Evolutionary conservation across 169 alveolate species (phyloP), one percentile per base, ranked within the genome.

Genomic region (Eimeria falciformis): DNA sequence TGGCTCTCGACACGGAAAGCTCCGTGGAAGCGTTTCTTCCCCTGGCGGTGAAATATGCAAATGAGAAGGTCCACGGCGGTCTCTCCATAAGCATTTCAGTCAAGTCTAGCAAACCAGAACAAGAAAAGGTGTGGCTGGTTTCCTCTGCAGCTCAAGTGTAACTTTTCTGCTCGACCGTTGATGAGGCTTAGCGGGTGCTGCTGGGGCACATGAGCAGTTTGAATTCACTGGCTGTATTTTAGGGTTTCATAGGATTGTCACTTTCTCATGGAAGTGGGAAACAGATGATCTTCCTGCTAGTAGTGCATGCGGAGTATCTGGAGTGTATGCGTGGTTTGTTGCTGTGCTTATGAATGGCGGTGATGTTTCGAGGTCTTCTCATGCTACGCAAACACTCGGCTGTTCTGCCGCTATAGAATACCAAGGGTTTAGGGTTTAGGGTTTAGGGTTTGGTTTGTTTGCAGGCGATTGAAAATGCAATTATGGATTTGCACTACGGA

Each of bases 1-100:
- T 91, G 46, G 46, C 91, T 2, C 73, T 91, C 18, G 94, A 91
- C 68, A 91, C 94, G 43, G 92, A 91, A 4, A 46, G 33, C n/a
- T 23, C 83, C 21, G 29, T 82, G 0, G 85, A 43, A n/a, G 92
- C 69, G 1, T 91, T 91, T 29, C 78, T 91, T 33, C 94, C 91
- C 18, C 77, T 5, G 17, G 94, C 92, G 2, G 90, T 81, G 2
- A 9, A 69, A 21, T 82, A 29, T 55, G 87, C 58, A 29, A 91
- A 91, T 58, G 69, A 45, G 21, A 84, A 91, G 27, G 85, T 82
- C 23, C 40, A 56, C 17, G 94, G 94, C 43, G 75, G 75, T 1
- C 88, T 91, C 21, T 66, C 88, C 21, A 75, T 58, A 37, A 81
- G 89, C 53, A 33, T 91, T 45, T 73, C 91, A 0, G 91, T 83